Conservation (phyloP, 257 asterid genomes). For the Przewalskia tangutica region DNA sequence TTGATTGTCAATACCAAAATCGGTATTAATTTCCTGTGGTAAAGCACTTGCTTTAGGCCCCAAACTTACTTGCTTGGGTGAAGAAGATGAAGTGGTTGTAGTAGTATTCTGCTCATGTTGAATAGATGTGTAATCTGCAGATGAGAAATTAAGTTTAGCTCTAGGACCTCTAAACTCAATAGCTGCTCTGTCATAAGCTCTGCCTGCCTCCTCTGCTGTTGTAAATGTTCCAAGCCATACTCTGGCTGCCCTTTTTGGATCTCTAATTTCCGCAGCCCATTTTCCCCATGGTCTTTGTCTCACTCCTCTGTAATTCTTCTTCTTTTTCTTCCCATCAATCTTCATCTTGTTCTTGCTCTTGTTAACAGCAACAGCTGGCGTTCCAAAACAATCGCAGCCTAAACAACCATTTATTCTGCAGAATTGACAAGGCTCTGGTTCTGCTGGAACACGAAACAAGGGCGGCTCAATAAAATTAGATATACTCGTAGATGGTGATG, state of each 20-base stretch:
- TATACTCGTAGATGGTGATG: background rate
- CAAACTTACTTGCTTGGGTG: background rate
- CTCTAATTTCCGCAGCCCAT: constrained; percentile 86
- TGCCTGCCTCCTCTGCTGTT: constrained; percentile 38
- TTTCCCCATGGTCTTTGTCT: constrained; percentile 96
- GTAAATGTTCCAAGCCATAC: constrained; percentile 59
- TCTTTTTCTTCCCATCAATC: constrained; percentile 18
- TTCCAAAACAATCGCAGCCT: constrained; percentile 57
- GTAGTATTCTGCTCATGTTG: background rate
- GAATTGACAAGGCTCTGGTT: background rate
- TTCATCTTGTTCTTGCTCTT: background rate
- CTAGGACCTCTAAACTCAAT: constrained; percentile 78
- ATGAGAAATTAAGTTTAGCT: constrained; percentile 72
- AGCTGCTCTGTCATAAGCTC: constrained; percentile 52
- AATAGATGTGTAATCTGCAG: constrained; percentile 36
- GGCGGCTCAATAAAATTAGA: background rate
- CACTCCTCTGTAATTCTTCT: constrained; percentile 82
- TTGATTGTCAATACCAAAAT: background rate
- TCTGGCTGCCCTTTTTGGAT: constrained; percentile 65
- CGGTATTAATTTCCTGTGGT: constrained; percentile 5
- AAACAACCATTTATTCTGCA: constrained; percentile 56
- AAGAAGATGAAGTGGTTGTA: background rate
- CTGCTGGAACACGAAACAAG: constrained; percentile 16
- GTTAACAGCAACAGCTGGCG: background rate
- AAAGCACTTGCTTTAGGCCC: no score